A percentile compares a stretch with the other conserved stretches of the same genome.
Evolutionary conservation across 768 basidiomycete genomes (phyloP).

Genomic region (Leccinum pellstonianum): DNA sequence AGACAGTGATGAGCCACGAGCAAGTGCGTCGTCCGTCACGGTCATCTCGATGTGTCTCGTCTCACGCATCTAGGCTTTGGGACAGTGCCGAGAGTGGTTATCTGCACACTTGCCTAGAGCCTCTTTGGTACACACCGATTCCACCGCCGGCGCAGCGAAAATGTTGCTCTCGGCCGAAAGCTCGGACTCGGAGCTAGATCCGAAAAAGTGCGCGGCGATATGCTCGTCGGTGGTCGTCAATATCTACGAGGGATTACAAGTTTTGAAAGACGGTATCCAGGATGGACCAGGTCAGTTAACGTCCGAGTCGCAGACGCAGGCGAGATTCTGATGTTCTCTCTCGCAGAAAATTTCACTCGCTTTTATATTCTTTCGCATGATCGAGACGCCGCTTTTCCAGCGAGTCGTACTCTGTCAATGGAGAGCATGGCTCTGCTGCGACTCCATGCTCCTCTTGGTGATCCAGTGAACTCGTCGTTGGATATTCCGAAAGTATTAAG

Average conservation of each 20-base stretch:
- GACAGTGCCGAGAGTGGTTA: slow-evolving; percentile 73
- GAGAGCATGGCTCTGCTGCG: slow-evolving; percentile 40
- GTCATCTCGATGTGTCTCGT: background rate
- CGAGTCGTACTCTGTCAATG: slow-evolving; percentile 19
- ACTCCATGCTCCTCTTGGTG: slow-evolving; percentile 17
- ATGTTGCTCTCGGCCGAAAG: slow-evolving; percentile 30
- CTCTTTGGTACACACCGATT: slow-evolving; percentile 54
- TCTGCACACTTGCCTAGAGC: slow-evolving; percentile 50
- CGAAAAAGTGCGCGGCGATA: slow-evolving; percentile 63
- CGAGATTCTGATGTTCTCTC: background rate
- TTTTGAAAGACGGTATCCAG: slow-evolving; percentile 64
- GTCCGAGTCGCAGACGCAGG: background rate
- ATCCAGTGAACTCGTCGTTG: background rate
- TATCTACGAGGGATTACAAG: slow-evolving; percentile 59
- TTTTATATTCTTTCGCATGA: slow-evolving; percentile 59
- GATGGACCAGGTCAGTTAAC: slow-evolving; percentile 34
- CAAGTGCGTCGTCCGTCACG: slow-evolving; percentile 48
- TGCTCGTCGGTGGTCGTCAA: slow-evolving; percentile 65
- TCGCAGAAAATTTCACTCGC: slow-evolving; percentile 63
- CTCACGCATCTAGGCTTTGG: slow-evolving; percentile 56
- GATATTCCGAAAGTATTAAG: slow-evolving; percentile 29
- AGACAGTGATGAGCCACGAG: slow-evolving; percentile 71
- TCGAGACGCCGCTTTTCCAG: slow-evolving; percentile 30
- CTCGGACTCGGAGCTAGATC: slow-evolving; percentile 32
- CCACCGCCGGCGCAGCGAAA: slow-evolving; percentile 72